These are phyloP conservation scores for Nemania sp. DNA, from an alignment of 2,329 filamentous ascomycete species.

Conservation along the genomic window DNA sequence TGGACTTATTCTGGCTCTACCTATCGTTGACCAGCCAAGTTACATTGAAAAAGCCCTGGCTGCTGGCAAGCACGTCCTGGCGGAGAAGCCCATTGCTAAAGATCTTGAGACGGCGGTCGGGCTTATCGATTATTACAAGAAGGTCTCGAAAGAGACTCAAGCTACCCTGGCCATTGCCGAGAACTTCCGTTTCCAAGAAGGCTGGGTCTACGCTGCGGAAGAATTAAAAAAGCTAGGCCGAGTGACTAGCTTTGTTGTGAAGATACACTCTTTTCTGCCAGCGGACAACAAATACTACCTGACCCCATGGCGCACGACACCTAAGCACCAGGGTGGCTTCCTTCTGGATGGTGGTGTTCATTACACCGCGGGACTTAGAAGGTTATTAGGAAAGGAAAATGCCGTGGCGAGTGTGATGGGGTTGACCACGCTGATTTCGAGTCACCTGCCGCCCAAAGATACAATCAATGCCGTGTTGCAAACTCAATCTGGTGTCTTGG, in stretches of 20 bases:
- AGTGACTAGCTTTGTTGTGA: constrained; percentile 55
- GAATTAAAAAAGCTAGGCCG: constrained; percentile 56
- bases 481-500: constrained; percentile 57
- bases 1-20: constrained; percentile 52
- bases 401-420: constrained; percentile 54
- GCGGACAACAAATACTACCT: constrained; percentile 51
- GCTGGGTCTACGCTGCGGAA: constrained; percentile 54
- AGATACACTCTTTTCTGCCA: constrained; percentile 43
- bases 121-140: constrained; percentile 45
- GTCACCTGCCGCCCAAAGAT: constrained; percentile 66
- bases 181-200: constrained; percentile 69
- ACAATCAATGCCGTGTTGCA: constrained; percentile 63
- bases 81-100: constrained; percentile 69
- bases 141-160: constrained; percentile 33
- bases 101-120: constrained; percentile 52
- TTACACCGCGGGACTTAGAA: constrained; percentile 64
- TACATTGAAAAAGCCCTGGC: constrained; percentile 61
- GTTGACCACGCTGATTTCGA: constrained; percentile 57
- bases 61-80: constrained; percentile 71
- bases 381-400: constrained; percentile 56
- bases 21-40: constrained; percentile 62
- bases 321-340: constrained; percentile 75
- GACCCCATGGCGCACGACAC: constrained; percentile 67
- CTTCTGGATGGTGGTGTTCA: constrained; percentile 78
- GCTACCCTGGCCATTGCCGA: constrained; percentile 67